Evolutionary conservation across 2,329 filamentous ascomycete species (phyloP).

Genomic region (Aspergillus sojae): DNA sequence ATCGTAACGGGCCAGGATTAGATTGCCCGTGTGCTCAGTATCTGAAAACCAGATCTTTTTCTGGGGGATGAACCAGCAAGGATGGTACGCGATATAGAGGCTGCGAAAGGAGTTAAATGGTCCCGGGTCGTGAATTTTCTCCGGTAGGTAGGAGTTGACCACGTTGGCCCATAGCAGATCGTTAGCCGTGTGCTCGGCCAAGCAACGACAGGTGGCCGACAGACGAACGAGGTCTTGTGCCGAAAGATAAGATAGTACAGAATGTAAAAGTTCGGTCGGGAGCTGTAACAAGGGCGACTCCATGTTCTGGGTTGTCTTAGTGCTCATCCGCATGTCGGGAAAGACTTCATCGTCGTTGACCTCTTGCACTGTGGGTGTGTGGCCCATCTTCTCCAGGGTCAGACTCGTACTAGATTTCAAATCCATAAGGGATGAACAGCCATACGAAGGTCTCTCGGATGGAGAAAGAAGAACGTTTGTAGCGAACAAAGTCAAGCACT

Average conservation of each 20-base stretch:
- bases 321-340: conserved; percentile 2
- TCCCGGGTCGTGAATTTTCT: conserved; percentile 56
- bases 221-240: conserved; percentile 65
- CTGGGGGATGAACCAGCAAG: conserved; percentile 80
- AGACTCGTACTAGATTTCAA: neutral
- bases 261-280: conserved; percentile 73
- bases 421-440: conserved; percentile 6
- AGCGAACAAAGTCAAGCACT: neutral
- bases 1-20: conserved; percentile 79
- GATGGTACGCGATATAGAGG: conserved; percentile 74
- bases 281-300: conserved; percentile 48
- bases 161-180: conserved; percentile 74
- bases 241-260: conserved; percentile 69
- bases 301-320: conserved; percentile 1
- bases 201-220: conserved; percentile 62
- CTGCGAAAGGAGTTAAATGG: conserved; percentile 68
- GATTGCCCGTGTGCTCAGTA: conserved; percentile 69
- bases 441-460: neutral
- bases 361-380: conserved; percentile 8
- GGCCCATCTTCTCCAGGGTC: neutral
- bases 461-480: neutral
- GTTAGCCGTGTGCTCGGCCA: conserved; percentile 62
- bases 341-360: conserved; percentile 3
- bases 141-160: conserved; percentile 69
- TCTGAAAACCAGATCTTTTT: conserved; percentile 88